Conservation (phyloP, 257 asterid genomes). For the Haberlea rhodopensis region DNA sequence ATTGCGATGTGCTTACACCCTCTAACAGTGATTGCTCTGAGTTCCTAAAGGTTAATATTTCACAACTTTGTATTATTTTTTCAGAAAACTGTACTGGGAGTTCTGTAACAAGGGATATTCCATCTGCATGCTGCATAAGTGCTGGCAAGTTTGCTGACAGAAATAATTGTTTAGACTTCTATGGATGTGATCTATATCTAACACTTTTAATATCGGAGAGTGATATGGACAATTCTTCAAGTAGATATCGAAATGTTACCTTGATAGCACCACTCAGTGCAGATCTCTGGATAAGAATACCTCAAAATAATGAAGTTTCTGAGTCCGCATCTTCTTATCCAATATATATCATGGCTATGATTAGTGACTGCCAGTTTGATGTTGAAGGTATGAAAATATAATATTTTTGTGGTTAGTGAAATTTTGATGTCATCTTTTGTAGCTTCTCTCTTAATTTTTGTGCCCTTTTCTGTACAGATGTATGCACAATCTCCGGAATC, state of each 20-base stretch:
- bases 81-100: slow-evolving; percentile 37
- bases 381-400: slow-evolving; percentile 52
- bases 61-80: slow-evolving; percentile 42
- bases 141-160: slow-evolving; percentile 53
- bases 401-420: slow-evolving; percentile 13
- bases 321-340: slow-evolving; percentile 42
- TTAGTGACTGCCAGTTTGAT: slow-evolving; percentile 56
- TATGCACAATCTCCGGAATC: slow-evolving; percentile 46
- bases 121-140: slow-evolving; percentile 60
- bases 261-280: slow-evolving; percentile 62
- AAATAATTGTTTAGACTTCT: slow-evolving; percentile 67
- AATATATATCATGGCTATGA: slow-evolving; percentile 58
- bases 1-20: slow-evolving; percentile 60
- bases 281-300: slow-evolving; percentile 85
- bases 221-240: slow-evolving; percentile 36
- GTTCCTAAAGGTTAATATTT: slow-evolving; percentile 62
- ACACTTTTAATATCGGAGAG: slow-evolving; percentile 46
- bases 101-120: slow-evolving; percentile 55
- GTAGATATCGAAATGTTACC: slow-evolving; percentile 31
- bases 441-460: slow-evolving; percentile 12
- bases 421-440: slow-evolving; percentile 16
- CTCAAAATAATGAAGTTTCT: slow-evolving; percentile 40
- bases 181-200: slow-evolving; percentile 71
- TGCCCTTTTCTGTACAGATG: slow-evolving; percentile 50
- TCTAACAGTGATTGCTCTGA: slow-evolving; percentile 42